Conservation (phyloP, 441 rosid species). For the Populus hybrid region DNA sequence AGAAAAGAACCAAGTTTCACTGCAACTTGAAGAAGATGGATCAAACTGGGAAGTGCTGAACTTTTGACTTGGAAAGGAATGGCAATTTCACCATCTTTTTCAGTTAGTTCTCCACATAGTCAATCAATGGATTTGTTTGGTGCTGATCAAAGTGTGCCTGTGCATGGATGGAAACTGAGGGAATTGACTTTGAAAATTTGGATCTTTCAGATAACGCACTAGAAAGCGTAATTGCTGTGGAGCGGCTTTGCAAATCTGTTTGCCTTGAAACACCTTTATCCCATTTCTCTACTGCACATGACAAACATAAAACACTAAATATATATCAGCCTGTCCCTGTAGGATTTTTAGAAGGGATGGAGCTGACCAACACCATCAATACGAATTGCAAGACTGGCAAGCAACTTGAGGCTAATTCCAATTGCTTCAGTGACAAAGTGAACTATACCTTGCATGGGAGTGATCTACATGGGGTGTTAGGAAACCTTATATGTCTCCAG, state of each 20-base stretch:
- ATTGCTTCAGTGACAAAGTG: constrained; percentile 36
- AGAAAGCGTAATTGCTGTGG: constrained; percentile 51
- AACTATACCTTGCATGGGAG: constrained; percentile 32
- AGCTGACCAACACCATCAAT: constrained; percentile 22
- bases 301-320: constrained; percentile 32
- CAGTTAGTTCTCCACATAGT: constrained; percentile 31
- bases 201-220: constrained; percentile 49
- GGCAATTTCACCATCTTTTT: constrained; percentile 24
- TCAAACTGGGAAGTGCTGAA: constrained; percentile 29
- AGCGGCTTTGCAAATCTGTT: constrained; percentile 71
- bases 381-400: constrained; percentile 16
- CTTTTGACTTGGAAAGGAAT: constrained; percentile 25
- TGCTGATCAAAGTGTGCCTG: constrained; percentile 46
- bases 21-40: constrained; percentile 25
- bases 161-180: constrained; percentile 46
- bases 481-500: constrained; percentile 61
- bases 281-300: constrained; percentile 43
- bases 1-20: constrained; percentile 29
- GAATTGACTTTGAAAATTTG: constrained; percentile 39
- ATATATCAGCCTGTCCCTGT: constrained; percentile 60
- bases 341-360: constrained; percentile 59
- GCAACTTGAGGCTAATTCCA: constrained; percentile 34
- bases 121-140: constrained; percentile 27
- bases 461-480: constrained; percentile 38
- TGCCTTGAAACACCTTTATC: constrained; percentile 57